Percentiles rank a stretch among this genome's conserved stretches.
Conservation (phyloP, 345 rosid genomes). For the Eucalyptus victrix region DNA sequence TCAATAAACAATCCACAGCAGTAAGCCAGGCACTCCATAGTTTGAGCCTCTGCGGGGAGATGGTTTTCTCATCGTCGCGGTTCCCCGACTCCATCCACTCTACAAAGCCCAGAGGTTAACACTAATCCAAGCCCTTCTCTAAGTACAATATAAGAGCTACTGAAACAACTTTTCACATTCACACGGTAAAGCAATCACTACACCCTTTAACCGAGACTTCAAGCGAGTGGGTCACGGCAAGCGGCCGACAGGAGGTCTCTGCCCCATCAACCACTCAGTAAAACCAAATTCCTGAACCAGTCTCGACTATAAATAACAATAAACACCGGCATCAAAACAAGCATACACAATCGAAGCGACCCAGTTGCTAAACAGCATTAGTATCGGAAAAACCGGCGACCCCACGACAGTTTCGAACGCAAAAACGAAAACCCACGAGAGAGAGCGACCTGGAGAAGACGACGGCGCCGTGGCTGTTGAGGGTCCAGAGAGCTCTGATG, state of each 20-base stretch:
- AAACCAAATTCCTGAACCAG: too few relatives aligned
- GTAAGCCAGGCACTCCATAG: neutral
- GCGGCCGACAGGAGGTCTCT: too few relatives aligned
- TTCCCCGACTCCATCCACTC: neutral
- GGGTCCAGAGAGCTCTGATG: conserved; percentile 83
- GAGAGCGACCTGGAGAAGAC: conserved; percentile 67
- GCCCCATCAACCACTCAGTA: too few relatives aligned
- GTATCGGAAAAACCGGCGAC: neutral
- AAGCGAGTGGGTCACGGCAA: neutral
- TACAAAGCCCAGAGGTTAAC: neutral
- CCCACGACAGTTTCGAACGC: neutral
- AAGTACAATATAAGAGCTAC: neutral
- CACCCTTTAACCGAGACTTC: neutral
- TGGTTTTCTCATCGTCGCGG: neutral
- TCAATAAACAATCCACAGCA: neutral
- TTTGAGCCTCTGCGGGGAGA: neutral
- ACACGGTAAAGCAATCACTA: neutral
- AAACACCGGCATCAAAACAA: neutral
- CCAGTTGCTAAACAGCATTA: neutral
- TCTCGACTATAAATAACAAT: too few relatives aligned
- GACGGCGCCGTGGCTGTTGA: conserved; percentile 59
- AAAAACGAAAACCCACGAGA: neutral
- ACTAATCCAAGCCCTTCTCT: neutral
- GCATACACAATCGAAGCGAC: neutral
- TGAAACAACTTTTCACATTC: neutral